These are phyloP conservation scores for Saprolegnia diclina DNA, from an alignment of 352 stramenopile genomes.

Conservation along the genomic window DNA sequence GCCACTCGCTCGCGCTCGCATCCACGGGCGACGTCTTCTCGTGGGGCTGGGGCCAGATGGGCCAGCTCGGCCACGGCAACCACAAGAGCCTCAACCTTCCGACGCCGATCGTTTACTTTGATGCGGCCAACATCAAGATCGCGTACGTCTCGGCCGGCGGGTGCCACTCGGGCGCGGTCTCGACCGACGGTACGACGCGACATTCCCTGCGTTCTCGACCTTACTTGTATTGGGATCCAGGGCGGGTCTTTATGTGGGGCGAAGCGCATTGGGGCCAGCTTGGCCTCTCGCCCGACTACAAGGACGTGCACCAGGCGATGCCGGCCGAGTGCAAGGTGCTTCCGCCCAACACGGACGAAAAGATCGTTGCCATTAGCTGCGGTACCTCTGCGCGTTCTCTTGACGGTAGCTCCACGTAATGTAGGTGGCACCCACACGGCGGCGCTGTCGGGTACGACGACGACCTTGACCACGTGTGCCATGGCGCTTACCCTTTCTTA, in stretches of 20 bases:
- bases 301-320: conserved; percentile 51
- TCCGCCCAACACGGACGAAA: conserved; percentile 39
- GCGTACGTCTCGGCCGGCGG: conserved; percentile 74
- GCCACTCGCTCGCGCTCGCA: conserved; percentile 76
- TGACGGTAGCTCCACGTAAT: neutral
- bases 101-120: conserved; percentile 59
- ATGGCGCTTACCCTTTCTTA: neutral
- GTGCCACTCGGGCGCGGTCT: conserved; percentile 74
- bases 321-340: conserved; percentile 62
- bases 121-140: conserved; percentile 40
- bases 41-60: conserved; percentile 81
- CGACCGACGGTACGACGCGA: conserved; percentile 43
- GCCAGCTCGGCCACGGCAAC: conserved; percentile 67
- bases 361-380: conserved; percentile 72
- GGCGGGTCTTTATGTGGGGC: conserved; percentile 74
- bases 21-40: conserved; percentile 53
- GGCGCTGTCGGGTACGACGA: conserved; percentile 39
- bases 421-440: conserved; percentile 61
- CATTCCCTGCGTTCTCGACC: neutral
- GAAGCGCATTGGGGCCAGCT: conserved; percentile 79
- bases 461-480: neutral
- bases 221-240: conserved; percentile 27
- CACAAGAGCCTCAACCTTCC: conserved; percentile 66
- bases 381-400: conserved; percentile 30
- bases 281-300: conserved; percentile 58